Conservation (phyloP, 441 rosid species). For the Kokia cookei region DNA sequence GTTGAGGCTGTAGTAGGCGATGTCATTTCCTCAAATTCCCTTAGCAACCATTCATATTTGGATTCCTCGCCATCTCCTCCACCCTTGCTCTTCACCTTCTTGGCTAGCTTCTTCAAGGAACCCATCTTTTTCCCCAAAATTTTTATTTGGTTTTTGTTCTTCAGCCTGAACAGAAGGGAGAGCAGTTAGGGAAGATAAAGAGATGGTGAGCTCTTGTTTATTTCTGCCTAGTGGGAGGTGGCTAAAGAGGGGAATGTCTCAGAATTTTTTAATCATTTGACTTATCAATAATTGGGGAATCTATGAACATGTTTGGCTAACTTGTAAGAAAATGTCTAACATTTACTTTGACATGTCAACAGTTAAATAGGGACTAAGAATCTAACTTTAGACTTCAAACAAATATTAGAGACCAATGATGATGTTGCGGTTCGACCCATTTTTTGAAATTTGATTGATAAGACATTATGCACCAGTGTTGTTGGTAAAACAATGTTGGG, state of each 20-base stretch:
- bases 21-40: constrained; percentile 21
- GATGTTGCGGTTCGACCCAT: not conserved
- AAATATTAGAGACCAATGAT: not conserved
- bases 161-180: not conserved
- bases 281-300: constrained; percentile 10
- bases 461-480: constrained; percentile 2
- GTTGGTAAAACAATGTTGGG: constrained; percentile 1
- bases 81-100: constrained; percentile 49
- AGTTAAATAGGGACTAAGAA: not conserved
- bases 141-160: constrained; percentile 1
- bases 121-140: constrained; percentile 65
- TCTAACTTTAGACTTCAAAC: not conserved
- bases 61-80: constrained; percentile 21
- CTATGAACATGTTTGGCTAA: not conserved
- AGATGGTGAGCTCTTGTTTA: not conserved
- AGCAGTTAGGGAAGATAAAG: not conserved
- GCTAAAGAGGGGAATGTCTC: constrained; percentile 1
- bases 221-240: constrained; percentile 7
- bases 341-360: constrained; percentile 13
- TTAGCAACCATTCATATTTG: constrained; percentile 36
- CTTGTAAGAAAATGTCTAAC: not conserved
- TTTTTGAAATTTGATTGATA: not conserved
- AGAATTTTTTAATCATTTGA: constrained; percentile 3
- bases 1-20: constrained; percentile 17
- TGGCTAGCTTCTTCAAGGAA: constrained; percentile 74